These are phyloP conservation scores for Fusarium heterosporum DNA, from an alignment of 2,329 filamentous ascomycete species.

Conservation along the genomic window DNA sequence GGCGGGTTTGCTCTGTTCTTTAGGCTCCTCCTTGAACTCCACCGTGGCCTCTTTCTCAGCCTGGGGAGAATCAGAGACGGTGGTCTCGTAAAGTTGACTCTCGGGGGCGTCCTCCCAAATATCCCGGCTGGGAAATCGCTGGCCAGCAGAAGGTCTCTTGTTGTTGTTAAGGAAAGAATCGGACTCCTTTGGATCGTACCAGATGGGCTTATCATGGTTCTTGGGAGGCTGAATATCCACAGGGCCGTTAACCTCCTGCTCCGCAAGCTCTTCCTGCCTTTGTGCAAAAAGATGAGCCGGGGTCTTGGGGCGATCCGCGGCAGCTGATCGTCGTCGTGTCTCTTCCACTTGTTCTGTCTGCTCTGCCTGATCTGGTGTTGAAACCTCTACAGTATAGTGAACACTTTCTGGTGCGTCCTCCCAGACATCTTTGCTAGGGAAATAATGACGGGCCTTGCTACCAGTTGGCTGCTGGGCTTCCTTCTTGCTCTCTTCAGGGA, in stretches of 20 bases:
- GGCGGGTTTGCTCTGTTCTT: conserved; percentile 48
- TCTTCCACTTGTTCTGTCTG: conserved; percentile 53
- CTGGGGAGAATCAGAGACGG: conserved; percentile 61
- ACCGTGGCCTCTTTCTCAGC: conserved; percentile 39
- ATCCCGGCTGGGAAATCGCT: conserved; percentile 89
- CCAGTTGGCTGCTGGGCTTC: conserved; percentile 55
- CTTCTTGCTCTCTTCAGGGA: conserved; percentile 79
- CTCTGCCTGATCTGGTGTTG: conserved; percentile 72
- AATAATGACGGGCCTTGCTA: conserved; percentile 72
- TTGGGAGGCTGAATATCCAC: conserved; percentile 47
- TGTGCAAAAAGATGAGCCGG: conserved; percentile 74
- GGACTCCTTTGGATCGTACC: conserved; percentile 59
- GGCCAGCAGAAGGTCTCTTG: conserved; percentile 66
- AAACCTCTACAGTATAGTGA: conserved; percentile 83
- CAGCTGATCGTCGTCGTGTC: conserved; percentile 54
- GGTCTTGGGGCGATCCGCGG: conserved; percentile 61
- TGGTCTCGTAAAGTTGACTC: conserved; percentile 82
- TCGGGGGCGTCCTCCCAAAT: conserved; percentile 96
- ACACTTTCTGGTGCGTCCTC: conserved; percentile 92
- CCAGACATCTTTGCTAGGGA: conserved; percentile 97
- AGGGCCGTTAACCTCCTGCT: conserved; percentile 59
- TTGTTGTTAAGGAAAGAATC: conserved; percentile 58
- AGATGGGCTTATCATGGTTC: conserved; percentile 55
- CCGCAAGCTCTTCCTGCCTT: conserved; percentile 73
- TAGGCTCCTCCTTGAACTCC: conserved; percentile 34